Conservation (phyloP, 805 yeast species). For the Yamadazyma takamatsuzukensis region DNA sequence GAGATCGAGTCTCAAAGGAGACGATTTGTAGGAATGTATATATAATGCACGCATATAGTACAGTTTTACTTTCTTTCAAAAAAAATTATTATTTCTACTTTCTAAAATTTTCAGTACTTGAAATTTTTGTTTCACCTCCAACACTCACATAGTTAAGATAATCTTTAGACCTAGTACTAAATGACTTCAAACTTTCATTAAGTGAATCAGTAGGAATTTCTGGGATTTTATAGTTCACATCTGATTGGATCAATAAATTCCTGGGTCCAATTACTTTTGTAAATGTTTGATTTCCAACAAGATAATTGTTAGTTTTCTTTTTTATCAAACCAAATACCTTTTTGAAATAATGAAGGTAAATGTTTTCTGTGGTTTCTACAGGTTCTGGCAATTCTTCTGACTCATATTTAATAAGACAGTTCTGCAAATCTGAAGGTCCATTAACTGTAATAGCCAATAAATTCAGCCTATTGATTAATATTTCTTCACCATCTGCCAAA, state of each 20-base stretch:
- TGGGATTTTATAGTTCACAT: slow-evolving; percentile 20
- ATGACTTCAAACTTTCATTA: slow-evolving; percentile 5
- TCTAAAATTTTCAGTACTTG: slow-evolving; percentile 36
- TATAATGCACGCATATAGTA: not conserved
- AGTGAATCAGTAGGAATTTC: slow-evolving; percentile 10
- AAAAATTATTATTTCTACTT: slow-evolving; percentile 8
- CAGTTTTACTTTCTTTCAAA: not conserved
- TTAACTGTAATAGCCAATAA: slow-evolving; percentile 49
- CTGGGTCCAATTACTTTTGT: slow-evolving; percentile 56
- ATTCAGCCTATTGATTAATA: slow-evolving; percentile 43
- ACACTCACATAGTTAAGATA: slow-evolving; percentile 48
- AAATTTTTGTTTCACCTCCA: slow-evolving; percentile 37
- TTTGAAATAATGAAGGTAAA: slow-evolving; percentile 1
- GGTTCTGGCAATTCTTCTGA: slow-evolving; percentile 6
- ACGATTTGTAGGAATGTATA: too few species aligned
- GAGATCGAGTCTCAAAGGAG: too few species aligned
- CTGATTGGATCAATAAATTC: slow-evolving; percentile 45
- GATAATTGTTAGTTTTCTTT: slow-evolving; percentile 9
- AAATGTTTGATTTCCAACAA: slow-evolving; percentile 39
- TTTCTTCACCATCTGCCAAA: slow-evolving; percentile 44
- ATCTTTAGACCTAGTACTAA: slow-evolving; percentile 32
- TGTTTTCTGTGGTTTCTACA: not conserved
- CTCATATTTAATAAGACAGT: slow-evolving; percentile 29
- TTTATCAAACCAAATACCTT: slow-evolving; percentile 1
- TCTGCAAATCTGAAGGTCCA: slow-evolving; percentile 44